Conservation (phyloP, 208 protist genomes). For the Entamoeba invadens region DNA sequence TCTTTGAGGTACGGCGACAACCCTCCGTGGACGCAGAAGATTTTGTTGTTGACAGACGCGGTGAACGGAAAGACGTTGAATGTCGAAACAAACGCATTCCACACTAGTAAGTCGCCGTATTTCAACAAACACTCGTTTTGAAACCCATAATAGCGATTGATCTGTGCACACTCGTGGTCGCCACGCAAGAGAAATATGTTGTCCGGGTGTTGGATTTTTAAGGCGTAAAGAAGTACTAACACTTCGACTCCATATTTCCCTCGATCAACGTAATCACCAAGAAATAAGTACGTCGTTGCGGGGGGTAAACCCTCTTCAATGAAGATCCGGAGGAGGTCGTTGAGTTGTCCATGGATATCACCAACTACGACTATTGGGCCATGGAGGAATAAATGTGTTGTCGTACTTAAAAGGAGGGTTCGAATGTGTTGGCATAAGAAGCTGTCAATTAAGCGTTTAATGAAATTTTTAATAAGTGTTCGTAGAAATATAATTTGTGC, state of each 20-base stretch:
- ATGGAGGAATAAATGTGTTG: not conserved
- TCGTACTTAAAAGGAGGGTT: not conserved
- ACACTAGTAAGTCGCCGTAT: constrained; percentile 35
- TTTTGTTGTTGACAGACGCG: constrained; percentile 95
- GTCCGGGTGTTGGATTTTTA: constrained; percentile 39
- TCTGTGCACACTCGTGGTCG: constrained; percentile 91
- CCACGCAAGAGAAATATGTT: constrained; percentile 92
- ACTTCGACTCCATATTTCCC: constrained; percentile 92
- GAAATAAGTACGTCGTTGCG: constrained; percentile 93
- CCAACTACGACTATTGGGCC: constrained; percentile 69
- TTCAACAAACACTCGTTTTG: constrained; percentile 76
- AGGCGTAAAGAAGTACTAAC: constrained; percentile 56
- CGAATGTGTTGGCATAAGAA: not conserved
- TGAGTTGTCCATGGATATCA: constrained; percentile 98
- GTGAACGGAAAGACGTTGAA: constrained; percentile 59
- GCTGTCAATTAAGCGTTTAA: not conserved
- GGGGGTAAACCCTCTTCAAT: constrained; percentile 95
- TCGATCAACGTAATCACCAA: constrained; percentile 98
- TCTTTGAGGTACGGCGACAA: constrained; percentile 77
- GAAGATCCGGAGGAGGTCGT: constrained; percentile 93
- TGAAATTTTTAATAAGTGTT: not conserved
- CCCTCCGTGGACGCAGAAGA: constrained; percentile 94
- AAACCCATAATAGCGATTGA: constrained; percentile 97
- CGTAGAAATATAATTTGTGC: no score
- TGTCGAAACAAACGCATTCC: not conserved